These are phyloP conservation scores for Curvularia sp. DNA, from an alignment of 2,329 filamentous ascomycete species.

Conservation along the genomic window DNA sequence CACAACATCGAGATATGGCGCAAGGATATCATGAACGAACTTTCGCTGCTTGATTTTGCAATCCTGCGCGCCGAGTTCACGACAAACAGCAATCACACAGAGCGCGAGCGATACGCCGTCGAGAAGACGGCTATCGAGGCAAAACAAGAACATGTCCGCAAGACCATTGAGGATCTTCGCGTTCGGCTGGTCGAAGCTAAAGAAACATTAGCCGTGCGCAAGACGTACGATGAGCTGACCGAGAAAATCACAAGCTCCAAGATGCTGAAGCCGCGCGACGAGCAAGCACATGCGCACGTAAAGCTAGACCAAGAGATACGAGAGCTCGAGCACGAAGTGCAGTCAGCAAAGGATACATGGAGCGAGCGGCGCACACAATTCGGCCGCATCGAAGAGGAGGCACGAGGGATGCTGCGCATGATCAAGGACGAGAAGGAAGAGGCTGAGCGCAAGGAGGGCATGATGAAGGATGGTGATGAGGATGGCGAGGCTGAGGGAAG, in stretches of 20 bases:
- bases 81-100: constrained; percentile 78
- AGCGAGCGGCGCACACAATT: constrained; percentile 85
- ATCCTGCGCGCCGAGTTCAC: constrained; percentile 90
- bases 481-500: constrained; percentile 52
- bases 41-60: constrained; percentile 84
- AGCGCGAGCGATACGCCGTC: constrained; percentile 81
- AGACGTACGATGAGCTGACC: constrained; percentile 85
- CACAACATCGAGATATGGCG: constrained; percentile 72
- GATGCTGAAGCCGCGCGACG: constrained; percentile 80
- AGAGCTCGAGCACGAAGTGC: constrained; percentile 84
- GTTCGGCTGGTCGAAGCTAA: constrained; percentile 71
- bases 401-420: constrained; percentile 80
- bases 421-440: constrained; percentile 97
- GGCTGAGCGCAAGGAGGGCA: constrained; percentile 82
- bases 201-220: constrained; percentile 76
- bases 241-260: constrained; percentile 85
- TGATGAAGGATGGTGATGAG: constrained; percentile 54
- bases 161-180: constrained; percentile 75
- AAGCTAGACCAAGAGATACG: constrained; percentile 89
- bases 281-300: constrained; percentile 77
- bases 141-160: constrained; percentile 78
- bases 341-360: constrained; percentile 83
- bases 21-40: constrained; percentile 86
- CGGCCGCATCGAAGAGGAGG: constrained; percentile 86
- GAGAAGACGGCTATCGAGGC: constrained; percentile 81